phyloP scores from a whole-genome alignment of 768 basidiomycete genomes.

The Sutorius australiensis region DNA sequence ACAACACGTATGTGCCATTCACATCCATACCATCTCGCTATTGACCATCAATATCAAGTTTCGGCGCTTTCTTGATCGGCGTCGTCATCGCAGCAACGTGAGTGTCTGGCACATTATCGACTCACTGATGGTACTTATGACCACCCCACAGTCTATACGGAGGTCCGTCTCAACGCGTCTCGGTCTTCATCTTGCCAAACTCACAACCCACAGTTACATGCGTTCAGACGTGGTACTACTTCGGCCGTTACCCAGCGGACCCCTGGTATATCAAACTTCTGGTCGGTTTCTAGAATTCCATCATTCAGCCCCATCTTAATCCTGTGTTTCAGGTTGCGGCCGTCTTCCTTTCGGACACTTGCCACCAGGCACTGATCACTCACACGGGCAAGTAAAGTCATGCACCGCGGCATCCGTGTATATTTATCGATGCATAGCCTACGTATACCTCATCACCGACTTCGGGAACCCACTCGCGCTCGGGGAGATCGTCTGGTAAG shows the following conservation, averaged over 20 bases:
- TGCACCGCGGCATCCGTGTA: too few species aligned
- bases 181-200: conserved; percentile 6
- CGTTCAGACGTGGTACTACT: conserved; percentile 59
- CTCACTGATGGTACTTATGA: not conserved
- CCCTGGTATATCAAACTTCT: conserved; percentile 47
- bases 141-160: conserved; percentile 43
- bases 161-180: conserved; percentile 31
- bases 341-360: conserved; percentile 51
- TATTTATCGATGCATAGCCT: conserved; percentile 33
- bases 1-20: conserved; percentile 36
- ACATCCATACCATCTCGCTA: not conserved
- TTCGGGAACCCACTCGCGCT: conserved; percentile 33
- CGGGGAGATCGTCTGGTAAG: conserved; percentile 43
- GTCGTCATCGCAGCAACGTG: conserved; percentile 51
- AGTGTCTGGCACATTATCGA: conserved; percentile 23
- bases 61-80: conserved; percentile 54
- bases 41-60: conserved; percentile 33
- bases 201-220: conserved; percentile 41
- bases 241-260: conserved; percentile 45
- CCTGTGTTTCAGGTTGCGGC: conserved; percentile 40
- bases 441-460: conserved; percentile 45
- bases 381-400: conserved; percentile 42
- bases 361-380: conserved; percentile 55
- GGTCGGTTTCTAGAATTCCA: conserved; percentile 29
- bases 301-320: not conserved